Conservation (phyloP, 345 rosid species). For the Kandelia obovata region DNA sequence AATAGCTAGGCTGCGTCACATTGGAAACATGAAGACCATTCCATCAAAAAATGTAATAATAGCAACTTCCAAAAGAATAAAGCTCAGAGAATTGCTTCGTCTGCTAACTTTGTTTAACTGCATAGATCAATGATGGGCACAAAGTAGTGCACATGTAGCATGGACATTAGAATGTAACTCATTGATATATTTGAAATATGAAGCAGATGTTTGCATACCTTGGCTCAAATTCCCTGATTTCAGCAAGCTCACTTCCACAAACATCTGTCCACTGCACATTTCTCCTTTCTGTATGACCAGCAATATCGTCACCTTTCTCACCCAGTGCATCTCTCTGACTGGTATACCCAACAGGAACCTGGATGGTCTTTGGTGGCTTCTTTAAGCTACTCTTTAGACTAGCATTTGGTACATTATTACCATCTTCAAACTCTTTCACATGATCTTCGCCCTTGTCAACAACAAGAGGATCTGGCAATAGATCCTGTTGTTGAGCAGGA, state of each 20-base stretch:
- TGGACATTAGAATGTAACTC: not conserved
- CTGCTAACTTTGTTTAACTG: too few relatives aligned
- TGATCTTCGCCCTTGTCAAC: slow-evolving; percentile 40
- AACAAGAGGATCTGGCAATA: slow-evolving; percentile 44
- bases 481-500: slow-evolving; percentile 59
- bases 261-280: slow-evolving; percentile 97
- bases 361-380: slow-evolving; percentile 42
- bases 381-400: slow-evolving; percentile 75
- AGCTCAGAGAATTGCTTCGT: too few relatives aligned
- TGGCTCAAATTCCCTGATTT: slow-evolving; percentile 92
- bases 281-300: slow-evolving; percentile 49
- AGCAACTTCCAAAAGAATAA: too few relatives aligned
- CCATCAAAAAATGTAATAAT: too few relatives aligned
- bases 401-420: slow-evolving; percentile 38
- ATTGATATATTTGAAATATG: not conserved
- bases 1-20: too few relatives aligned
- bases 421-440: slow-evolving; percentile 36
- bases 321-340: slow-evolving; percentile 34
- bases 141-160: not conserved
- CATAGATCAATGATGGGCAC: not conserved
- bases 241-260: slow-evolving; percentile 81
- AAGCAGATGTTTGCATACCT: slow-evolving; percentile 45
- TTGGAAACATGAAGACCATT: too few relatives aligned
- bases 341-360: slow-evolving; percentile 36
- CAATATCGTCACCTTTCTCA: slow-evolving; percentile 41